Conservation (phyloP, 73 alveolate genomes). For the Paramecium bursaria region DNA sequence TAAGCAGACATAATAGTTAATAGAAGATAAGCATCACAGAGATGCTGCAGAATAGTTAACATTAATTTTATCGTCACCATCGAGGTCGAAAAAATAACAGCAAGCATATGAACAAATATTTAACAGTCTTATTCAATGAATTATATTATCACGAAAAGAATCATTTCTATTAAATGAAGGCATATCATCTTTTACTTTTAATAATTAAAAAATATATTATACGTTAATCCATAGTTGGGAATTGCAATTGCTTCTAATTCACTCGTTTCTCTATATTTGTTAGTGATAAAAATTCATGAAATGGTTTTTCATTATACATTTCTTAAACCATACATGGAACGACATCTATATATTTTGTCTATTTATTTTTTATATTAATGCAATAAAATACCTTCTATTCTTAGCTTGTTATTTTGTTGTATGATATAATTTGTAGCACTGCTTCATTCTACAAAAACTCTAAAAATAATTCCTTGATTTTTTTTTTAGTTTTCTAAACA, state of each 20-base stretch:
- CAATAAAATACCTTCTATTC: neutral
- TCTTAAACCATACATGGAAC: conserved; percentile 59
- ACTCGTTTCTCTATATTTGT: conserved; percentile 22
- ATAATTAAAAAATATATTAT: no score
- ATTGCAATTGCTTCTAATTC: conserved; percentile 1
- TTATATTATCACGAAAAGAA: no score
- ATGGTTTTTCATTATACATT: conserved; percentile 55
- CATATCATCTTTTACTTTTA: no score
- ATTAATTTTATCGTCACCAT: conserved; percentile 57
- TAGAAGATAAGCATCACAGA: conserved; percentile 42
- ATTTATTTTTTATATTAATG: neutral
- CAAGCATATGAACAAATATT: conserved; percentile 27
- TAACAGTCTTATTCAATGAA: no score
- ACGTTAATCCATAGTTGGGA: no score
- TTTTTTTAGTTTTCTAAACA: conserved; percentile 12
- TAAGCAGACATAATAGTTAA: conserved; percentile 3
- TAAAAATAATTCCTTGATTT: conserved; percentile 44
- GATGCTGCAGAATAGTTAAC: conserved; percentile 64
- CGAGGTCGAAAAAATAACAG: conserved; percentile 30
- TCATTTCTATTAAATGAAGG: no score
- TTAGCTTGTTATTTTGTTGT: conserved; percentile 24
- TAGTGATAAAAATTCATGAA: conserved; percentile 40
- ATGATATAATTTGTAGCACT: conserved; percentile 19
- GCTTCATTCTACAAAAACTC: conserved; percentile 57
- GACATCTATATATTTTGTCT: conserved; percentile 54